Percentiles rank a stretch among this genome's conserved stretches.
These are phyloP conservation scores for Candida anglica DNA, from an alignment of 805 yeast genomes.

Conservation along the genomic window DNA sequence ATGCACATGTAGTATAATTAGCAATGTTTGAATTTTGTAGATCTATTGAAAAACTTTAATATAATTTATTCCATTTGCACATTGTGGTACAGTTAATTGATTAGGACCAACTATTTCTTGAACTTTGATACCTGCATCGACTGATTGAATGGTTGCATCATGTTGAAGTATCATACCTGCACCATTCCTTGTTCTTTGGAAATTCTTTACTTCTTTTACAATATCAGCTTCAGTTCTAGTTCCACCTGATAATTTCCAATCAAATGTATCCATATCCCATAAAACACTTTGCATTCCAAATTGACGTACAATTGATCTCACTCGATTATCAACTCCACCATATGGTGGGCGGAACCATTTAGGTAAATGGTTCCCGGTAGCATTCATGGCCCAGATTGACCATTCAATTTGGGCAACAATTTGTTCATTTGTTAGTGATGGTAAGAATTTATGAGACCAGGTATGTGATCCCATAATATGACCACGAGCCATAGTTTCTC, in stretches of 20 bases:
- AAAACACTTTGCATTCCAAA: constrained; percentile 85
- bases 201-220: constrained; percentile 48
- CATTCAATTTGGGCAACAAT: constrained; percentile 88
- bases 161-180: constrained; percentile 82
- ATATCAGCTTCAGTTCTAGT: constrained; percentile 49
- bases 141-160: constrained; percentile 67
- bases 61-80: constrained; percentile 66
- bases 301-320: constrained; percentile 71
- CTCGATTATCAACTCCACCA: constrained; percentile 89
- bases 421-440: constrained; percentile 71
- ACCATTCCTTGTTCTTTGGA: constrained; percentile 33
- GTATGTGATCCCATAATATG: constrained; percentile 87
- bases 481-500: constrained; percentile 51
- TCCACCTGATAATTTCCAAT: constrained; percentile 66
- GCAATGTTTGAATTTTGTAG: too few relatives aligned
- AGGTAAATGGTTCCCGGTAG: constrained; percentile 82
- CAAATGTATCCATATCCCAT: constrained; percentile 91
- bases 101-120: constrained; percentile 48
- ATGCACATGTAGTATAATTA: too few relatives aligned
- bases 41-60: constrained; percentile 41
- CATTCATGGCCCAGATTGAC: constrained; percentile 98
- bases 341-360: constrained; percentile 96
- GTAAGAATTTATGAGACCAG: constrained; percentile 87
- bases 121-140: constrained; percentile 62
- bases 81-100: constrained; percentile 76